Evolutionary conservation across 495 filamentous ascomycete genomes (phyloP), one percentile per base, ranked within the genome.

Genomic region (Cryomyces minteri): DNA sequence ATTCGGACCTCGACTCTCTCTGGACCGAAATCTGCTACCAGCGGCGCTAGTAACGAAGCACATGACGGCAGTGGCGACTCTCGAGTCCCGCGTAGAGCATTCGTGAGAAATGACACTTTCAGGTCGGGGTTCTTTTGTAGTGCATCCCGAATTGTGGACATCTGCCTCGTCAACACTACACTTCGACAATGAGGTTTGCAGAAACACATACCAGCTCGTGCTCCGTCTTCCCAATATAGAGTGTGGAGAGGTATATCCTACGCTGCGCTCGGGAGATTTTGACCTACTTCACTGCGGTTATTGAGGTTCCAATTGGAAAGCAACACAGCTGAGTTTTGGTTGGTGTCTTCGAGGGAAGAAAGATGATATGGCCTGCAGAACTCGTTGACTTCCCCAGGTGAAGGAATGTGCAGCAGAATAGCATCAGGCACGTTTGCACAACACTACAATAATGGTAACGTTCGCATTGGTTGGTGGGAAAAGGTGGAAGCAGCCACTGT

Each of bases 221-320:
- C 63, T 99, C 90, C 1, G 82, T 79, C 62, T 88, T 92, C 50
- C 90, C 90, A 54, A 99, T 87, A 56, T 99, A 99, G 31, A 99
- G 67, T 0, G 90, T 96, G 14, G 85, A 92, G 43, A 99, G 67
- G 59, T 87, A 99, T 54, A 99, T 79, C 49, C 84, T 73, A 41
- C 66, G 63, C 54, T 81, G 73, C 4, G 90, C 90, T 48, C 72
- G 73, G 33, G 70, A 70, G 52, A 99, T 95, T 66, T 85, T 92
- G 47, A 65, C 57, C 81, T 92, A 41, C 33, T 48, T 44, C 18
- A 25, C 18, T 25, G 18, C 18, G 18, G 18, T 25, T 25, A 25
- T 25, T 25, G 18, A 25, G 18, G 18, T 25, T 25, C 2, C 18
- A 25, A 25, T 25, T 25, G 18, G 18, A 25, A 25, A 25, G 18